Evolutionary conservation across 2,329 filamentous ascomycete genomes (phyloP).

Genomic region (Aureobasidium sp.): DNA sequence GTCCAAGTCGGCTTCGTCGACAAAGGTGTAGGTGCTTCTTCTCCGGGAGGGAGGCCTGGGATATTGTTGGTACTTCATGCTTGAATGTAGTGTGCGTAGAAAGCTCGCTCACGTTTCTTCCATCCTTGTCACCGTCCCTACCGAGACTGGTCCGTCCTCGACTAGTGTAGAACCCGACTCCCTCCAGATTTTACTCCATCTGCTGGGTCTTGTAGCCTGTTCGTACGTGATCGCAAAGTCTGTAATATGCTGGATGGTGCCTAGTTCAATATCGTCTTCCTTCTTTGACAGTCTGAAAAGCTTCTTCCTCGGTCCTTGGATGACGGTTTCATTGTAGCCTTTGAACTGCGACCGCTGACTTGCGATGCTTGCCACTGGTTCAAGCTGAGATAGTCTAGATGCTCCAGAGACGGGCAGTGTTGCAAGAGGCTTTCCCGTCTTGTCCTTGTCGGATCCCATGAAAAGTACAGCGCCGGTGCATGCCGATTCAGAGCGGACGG

Average conservation of each 20-base stretch:
- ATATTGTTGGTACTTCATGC: background rate
- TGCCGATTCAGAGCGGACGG: background rate
- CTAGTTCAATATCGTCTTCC: constrained; percentile 1
- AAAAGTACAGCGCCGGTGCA: background rate
- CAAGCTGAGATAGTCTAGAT: background rate
- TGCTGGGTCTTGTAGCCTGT: background rate
- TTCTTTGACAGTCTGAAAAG: background rate
- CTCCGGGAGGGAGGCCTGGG: constrained; percentile 2
- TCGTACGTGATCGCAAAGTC: background rate
- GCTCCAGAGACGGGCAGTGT: background rate
- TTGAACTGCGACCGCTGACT: background rate
- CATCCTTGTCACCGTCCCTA: background rate
- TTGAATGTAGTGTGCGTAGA: background rate
- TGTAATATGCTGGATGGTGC: background rate
- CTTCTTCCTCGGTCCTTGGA: constrained; percentile 7
- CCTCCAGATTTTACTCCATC: constrained; percentile 7
- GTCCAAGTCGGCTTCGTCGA: background rate
- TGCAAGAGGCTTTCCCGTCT: background rate
- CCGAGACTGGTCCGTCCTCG: background rate
- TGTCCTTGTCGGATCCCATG: background rate
- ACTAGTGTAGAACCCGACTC: background rate
- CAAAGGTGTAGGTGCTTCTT: constrained; percentile 1
- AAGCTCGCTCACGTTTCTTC: background rate
- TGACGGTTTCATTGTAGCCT: background rate
- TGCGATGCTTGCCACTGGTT: background rate